Evolutionary conservation across 768 basidiomycete genomes (phyloP), one percentile per base, ranked within the genome.

Genomic region (Pulveroboletus sp.): DNA sequence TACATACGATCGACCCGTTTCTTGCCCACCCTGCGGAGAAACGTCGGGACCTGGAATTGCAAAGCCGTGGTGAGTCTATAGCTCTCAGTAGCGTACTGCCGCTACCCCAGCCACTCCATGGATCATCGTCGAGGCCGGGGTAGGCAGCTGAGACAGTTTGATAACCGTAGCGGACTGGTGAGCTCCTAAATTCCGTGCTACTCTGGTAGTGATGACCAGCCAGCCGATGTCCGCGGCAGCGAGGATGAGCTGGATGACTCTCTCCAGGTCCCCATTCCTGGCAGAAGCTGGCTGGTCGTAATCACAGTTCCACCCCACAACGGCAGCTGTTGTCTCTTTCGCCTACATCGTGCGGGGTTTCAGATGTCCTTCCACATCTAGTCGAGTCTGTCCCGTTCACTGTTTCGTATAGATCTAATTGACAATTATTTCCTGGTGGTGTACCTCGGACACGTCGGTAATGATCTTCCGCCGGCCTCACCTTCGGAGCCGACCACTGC

Each of bases 401-500:
- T 30, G 27, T 28, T 42, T 41, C 30, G 32, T 17, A 30, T 40
- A 8, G 37, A 24, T 18, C 39, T 11, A 24, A 7, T 26, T 15
- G 33, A 21, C 6, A n/a, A 12, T 6, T 11, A 12, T 36, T 33
- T 32, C 21, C 14, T 8, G 8, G 28, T 26, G 12, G 24, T 41
- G 17, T 21, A 21, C 21, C 21, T 21, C 21, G 21, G 21, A 21
- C 21, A 21, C 39, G 7, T 12, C 18, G 8, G 11, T 48, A 27
- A 27, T 24, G 18, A 17, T 38, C 40, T 28, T 24, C 33, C 42
- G 24, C 40, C 31, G 36, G 30, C 33, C n/a, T 44, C 45, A 43
- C n/a, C 24, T 35, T 37, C 17, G 30, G 45, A 31, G 42, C 50
- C 35, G 21, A 40, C 36, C 47, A 21, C 51, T 63, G 53, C 54